phyloP scores from a whole-genome alignment of 352 stramenopile species.

The Phytophthora palmivora region DNA sequence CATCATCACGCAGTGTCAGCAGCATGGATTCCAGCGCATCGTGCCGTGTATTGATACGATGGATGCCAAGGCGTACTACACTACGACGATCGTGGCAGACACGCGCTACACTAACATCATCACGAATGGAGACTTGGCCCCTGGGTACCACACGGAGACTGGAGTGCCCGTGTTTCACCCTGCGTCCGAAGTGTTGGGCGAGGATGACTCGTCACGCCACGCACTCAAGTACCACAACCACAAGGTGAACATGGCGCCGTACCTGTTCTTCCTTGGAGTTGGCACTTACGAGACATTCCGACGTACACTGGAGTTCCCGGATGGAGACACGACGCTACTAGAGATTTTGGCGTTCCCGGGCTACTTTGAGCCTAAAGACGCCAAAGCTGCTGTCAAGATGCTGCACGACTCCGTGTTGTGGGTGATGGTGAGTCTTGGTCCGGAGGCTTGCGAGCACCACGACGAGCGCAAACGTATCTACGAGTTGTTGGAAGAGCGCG shows the following conservation, averaged over 20 bases:
- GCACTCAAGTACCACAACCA: conserved; percentile 65
- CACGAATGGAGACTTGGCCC: conserved; percentile 78
- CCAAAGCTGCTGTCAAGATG: conserved; percentile 76
- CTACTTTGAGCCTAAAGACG: conserved; percentile 72
- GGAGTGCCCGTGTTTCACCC: conserved; percentile 70
- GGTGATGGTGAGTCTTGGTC: not conserved
- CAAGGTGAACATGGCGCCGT: conserved; percentile 87
- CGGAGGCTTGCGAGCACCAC: conserved; percentile 7
- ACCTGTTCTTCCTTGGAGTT: conserved; percentile 84
- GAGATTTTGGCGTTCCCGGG: conserved; percentile 77
- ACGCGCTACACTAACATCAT: conserved; percentile 86
- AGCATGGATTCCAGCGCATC: conserved; percentile 83
- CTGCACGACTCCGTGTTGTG: conserved; percentile 38
- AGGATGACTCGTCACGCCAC: conserved; percentile 67
- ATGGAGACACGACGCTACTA: conserved; percentile 74
- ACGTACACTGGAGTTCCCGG: conserved; percentile 75
- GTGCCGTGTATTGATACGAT: conserved; percentile 84
- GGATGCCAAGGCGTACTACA: conserved; percentile 86
- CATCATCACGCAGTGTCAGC: conserved; percentile 87
- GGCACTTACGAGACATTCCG: conserved; percentile 81
- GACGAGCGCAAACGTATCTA: not conserved
- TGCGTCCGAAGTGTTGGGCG: conserved; percentile 49
- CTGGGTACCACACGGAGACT: conserved; percentile 64
- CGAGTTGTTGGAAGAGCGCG: not conserved
- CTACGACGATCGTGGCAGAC: conserved; percentile 74